These are phyloP conservation scores for Albatrellus ellisii DNA, from an alignment of 768 basidiomycete species.

Conservation along the genomic window DNA sequence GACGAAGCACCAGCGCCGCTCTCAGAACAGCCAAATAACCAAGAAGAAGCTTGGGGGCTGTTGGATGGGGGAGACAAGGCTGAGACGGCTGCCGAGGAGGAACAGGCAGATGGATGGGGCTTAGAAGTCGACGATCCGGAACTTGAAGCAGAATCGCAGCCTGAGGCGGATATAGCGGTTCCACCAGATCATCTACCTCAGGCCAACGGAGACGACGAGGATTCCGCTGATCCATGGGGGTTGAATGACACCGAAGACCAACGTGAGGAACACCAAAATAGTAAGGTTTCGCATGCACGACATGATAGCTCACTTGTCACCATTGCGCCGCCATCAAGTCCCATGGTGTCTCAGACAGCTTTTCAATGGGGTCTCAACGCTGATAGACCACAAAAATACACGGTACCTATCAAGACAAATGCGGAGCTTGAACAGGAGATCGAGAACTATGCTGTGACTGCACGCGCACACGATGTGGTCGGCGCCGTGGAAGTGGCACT, in stretches of 20 bases:
- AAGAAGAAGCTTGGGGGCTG: too few relatives aligned
- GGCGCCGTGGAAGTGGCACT: constrained; percentile 9
- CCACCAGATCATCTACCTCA: too few relatives aligned
- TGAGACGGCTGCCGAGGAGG: not conserved
- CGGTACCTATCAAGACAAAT: not conserved
- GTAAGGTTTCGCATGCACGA: constrained; percentile 20
- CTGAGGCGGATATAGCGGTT: constrained; percentile 17
- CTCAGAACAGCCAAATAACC: constrained; percentile 10
- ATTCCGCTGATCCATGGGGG: constrained; percentile 59
- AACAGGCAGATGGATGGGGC: constrained; percentile 23
- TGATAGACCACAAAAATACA: not conserved
- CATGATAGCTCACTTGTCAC: constrained; percentile 13
- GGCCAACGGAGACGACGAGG: constrained; percentile 16
- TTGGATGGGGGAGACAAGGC: not conserved
- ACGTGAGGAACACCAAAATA: constrained; percentile 11
- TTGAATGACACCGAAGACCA: constrained; percentile 49
- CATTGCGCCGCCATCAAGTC: constrained; percentile 18
- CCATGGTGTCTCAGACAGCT: not conserved
- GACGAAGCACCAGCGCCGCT: constrained; percentile 6
- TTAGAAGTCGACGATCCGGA: constrained; percentile 27
- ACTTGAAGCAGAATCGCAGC: not conserved
- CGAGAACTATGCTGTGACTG: constrained; percentile 9
- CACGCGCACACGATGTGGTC: constrained; percentile 7
- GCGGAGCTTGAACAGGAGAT: not conserved
- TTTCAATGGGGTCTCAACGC: not conserved